Base-by-base conservation (phyloP, 495 filamentous ascomycete genomes). In the Tuber borchii region DNA sequence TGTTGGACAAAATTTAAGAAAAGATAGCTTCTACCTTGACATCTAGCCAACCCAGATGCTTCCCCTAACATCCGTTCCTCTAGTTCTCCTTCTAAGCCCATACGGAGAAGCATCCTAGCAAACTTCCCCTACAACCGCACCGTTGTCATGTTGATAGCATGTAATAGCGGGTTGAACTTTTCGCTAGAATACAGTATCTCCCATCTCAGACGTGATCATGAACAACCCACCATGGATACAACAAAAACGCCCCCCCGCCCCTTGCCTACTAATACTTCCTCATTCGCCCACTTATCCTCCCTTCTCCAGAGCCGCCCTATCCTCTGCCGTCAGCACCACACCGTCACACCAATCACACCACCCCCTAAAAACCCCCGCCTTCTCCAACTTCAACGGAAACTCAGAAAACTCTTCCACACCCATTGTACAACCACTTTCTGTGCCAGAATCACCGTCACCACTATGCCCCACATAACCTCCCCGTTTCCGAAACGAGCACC, bases 261-360 rank as follows among this genome's bases (percentile, higher is more conserved):
- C 12, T 7, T 26, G 14, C 56, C 5, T 17, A 26, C 16, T 3
- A 17, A 34, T 19, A 19, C 26, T 65, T n/a, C 26, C 56, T 17
- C 56, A 65, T 34, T 65, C 56, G 19, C 26, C 34, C 37, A 22
- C 17, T 40, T 42, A 61, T 3, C 31, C 31, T 40, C 1, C 20
- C 40, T 42, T 16, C 9, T 68, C 71, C 39, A 77, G 16, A 68
- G 20, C 26, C 26, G 26, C 72, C 71, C 76, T 75, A 42, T 81
- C 78, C 22, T 75, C 75, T 10, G n/a, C 56, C 2, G 75, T 72
- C 19, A 78, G 43, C 20, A 80, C 72, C 10, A 81, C 73, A 7
- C 65, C 46, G 72, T 81, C 46, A 68, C 79, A 81, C 79, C 79
- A 81, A 39, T 51, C 70, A 73, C 79, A 81, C 68, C 70, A 78